A percentile compares a stretch with the other conserved stretches of the same genome.
phyloP scores from a whole-genome alignment of 2,329 filamentous ascomycete species.

The Stromatinia cepivora region DNA sequence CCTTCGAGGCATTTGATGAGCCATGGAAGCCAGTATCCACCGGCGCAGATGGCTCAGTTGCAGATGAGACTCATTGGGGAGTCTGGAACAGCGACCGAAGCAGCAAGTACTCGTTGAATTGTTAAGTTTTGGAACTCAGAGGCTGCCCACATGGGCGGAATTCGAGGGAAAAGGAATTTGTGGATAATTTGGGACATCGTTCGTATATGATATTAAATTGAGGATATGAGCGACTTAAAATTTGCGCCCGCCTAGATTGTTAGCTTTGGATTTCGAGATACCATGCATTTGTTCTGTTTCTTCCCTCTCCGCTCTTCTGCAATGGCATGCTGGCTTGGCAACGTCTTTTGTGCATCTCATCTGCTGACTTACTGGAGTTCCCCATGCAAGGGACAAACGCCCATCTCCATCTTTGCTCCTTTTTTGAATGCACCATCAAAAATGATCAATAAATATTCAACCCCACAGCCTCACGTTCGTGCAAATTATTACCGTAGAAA shows the following conservation, averaged over 20 bases:
- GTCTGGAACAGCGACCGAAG: slow-evolving; percentile 61
- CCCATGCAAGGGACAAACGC: background rate
- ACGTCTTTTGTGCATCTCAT: slow-evolving; percentile 8
- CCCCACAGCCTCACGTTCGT: background rate
- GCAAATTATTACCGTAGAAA: background rate
- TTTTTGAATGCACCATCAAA: background rate
- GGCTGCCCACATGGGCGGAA: background rate
- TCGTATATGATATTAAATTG: slow-evolving; percentile 3
- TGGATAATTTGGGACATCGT: background rate
- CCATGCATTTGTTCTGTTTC: background rate
- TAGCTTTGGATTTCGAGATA: slow-evolving; percentile 18
- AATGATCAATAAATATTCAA: background rate
- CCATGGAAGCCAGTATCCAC: slow-evolving; percentile 65
- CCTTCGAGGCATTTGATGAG: slow-evolving; percentile 75
- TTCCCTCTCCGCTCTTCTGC: background rate
- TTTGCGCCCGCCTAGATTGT: slow-evolving; percentile 3
- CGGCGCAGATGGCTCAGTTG: slow-evolving; percentile 61
- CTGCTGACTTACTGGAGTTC: background rate
- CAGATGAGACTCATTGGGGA: slow-evolving; percentile 69
- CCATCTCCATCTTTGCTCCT: background rate
- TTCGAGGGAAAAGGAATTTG: background rate
- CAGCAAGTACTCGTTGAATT: slow-evolving; percentile 49
- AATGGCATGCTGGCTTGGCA: slow-evolving; percentile 3
- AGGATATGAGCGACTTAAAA: background rate
- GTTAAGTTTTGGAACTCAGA: slow-evolving; percentile 19